Evolutionary conservation across 352 stramenopile genomes (phyloP).

Genomic region (Phytopythium vexans): DNA sequence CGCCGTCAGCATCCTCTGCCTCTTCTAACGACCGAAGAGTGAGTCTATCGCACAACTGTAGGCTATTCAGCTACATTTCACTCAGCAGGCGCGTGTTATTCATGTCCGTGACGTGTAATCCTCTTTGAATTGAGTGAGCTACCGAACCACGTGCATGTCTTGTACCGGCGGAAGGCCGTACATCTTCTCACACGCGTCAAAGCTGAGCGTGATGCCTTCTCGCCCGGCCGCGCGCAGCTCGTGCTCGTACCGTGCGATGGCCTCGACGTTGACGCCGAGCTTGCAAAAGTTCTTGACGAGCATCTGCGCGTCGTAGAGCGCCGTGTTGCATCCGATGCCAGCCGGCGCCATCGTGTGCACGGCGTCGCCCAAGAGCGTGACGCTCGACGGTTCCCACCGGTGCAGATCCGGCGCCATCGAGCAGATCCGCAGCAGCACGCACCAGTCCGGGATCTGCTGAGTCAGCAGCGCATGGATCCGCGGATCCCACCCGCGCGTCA

Average conservation of each 20-base stretch:
- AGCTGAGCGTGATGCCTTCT: constrained; percentile 37
- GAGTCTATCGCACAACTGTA: no score
- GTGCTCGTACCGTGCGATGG: constrained; percentile 49
- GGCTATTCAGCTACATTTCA: no score
- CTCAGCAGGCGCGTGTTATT: no score
- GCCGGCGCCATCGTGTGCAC: constrained; percentile 62
- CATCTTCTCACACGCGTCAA: constrained; percentile 42
- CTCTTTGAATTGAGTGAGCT: no score
- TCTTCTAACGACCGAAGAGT: background rate
- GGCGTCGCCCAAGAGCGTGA: constrained; percentile 60
- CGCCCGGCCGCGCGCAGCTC: constrained; percentile 45
- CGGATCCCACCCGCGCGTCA: constrained; percentile 52
- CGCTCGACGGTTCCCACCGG: constrained; percentile 33
- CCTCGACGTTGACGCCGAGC: constrained; percentile 39
- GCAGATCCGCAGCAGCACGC: constrained; percentile 62
- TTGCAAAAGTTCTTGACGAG: constrained; percentile 42
- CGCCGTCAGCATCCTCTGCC: constrained; percentile 1
- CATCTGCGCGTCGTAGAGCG: constrained; percentile 44
- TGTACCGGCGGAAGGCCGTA: constrained; percentile 38
- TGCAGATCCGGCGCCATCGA: constrained; percentile 48
- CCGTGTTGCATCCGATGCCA: constrained; percentile 53
- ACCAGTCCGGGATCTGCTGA: constrained; percentile 39
- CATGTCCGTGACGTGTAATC: no score
- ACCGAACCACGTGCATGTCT: constrained; percentile 29
- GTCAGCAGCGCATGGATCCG: constrained; percentile 39